Evolutionary conservation across 495 filamentous ascomycete species (phyloP), one percentile per base, ranked within the genome.

Genomic region (Hyaloscypha variabilis): DNA sequence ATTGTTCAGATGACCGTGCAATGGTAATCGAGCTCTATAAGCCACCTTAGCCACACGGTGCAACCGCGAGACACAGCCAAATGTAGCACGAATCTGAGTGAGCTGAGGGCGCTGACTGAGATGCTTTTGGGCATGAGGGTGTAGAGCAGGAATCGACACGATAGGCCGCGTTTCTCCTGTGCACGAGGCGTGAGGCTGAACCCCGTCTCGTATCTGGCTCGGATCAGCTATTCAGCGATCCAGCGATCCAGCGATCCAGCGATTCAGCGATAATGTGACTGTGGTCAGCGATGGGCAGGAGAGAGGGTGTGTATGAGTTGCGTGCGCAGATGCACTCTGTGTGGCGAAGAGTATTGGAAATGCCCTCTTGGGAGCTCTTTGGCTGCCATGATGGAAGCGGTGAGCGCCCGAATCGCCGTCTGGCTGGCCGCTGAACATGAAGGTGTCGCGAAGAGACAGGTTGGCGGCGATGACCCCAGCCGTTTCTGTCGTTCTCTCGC

Each of bases 151-250:
- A 50, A 59, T 54, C 24, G 26, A 34, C 34, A 24, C 13, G 59
- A 62, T 67, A 63, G 53, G 61, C 55, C 28, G 57, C 21, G 55
- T 64, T 68, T 68, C 61, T 60, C 56, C 62, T 23, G 14, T 31
- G 29, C 61, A 62, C 62, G 46, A 26, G 61, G 60, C 30, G 61
- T 51, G 62, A 64, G 61, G 61, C 66, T 64, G 66, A 68, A 58
- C 29, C n/a, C 34, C 52, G 61, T 64, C 66, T 68, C 66, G 66
- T 62, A 61, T 62, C 14, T 23, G 31, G 17, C 46, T n/a, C 19
- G n/a, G n/a, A n/a, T n/a, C n/a, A n/a, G n/a, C n/a, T n/a, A n/a
- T n/a, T n/a, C n/a, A n/a, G n/a, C n/a, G n/a, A n/a, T n/a, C n/a
- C n/a, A n/a, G n/a, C n/a, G n/a, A n/a, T n/a, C n/a, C n/a, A n/a